Evolutionary conservation across 2,329 filamentous ascomycete species (phyloP), one percentile per base, ranked within the genome.

Genomic region (Diaporthe capsici): DNA sequence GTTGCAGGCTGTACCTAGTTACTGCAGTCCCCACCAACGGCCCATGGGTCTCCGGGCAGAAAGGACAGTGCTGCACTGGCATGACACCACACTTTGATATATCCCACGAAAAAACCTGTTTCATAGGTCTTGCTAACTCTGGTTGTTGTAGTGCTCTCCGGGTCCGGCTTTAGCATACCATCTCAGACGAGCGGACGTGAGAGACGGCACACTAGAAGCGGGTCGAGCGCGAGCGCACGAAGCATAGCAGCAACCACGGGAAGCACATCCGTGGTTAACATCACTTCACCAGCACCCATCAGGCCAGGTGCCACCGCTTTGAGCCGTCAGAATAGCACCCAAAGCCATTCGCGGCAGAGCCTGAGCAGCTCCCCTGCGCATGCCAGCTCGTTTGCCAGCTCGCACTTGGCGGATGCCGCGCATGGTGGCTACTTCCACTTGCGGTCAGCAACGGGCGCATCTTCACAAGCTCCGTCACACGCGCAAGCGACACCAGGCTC

Each of bases 101-200:
- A 53, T n/a, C 42, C n/a, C 31, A 39, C 9, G 31, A n/a, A 12
- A 12, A 6, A 5, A 28, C n/a, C 10, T 42, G 8, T 42, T 12
- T 6, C 34, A 55, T 55, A n/a, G 49, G 25, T 13, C 34, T 28
- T 28, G n/a, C 47, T 70, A 31, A 70, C n/a, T 70, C 28, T 55
- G n/a, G 17, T 31, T 31, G 22, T 20, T 31, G 9, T 34, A 70
- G 65, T 91, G 34, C 84, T 91, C 63, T 90, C 89, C 10, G 90
- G 90, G 17, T 87, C 90, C 1, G 88, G 88, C 34, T 91, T 92
- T 78, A 88, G 90, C 2, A 88, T 91, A 71, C 90, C 91, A 25
- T 86, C 85, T 28, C 71, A 73, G 44, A 87, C 87, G 2, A 84
- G 86, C 31, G 83, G 82, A 67, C 86, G 90, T 55, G 71, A 73